Evolutionary conservation across 169 alveolate genomes (phyloP), one percentile per base, ranked within the genome.

Genomic region (Plasmodium yoelii): DNA sequence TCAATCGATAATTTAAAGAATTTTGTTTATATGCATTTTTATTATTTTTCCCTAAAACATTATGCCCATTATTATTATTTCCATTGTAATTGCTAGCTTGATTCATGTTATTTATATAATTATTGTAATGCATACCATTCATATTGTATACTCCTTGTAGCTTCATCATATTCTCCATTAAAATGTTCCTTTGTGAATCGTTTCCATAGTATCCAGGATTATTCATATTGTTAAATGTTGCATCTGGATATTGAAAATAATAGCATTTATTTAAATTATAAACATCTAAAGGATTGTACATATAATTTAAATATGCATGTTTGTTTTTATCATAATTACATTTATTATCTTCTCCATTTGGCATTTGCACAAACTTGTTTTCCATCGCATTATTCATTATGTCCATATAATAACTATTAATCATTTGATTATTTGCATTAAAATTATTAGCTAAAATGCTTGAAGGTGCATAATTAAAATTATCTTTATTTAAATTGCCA

Each of bases 101-200:
- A 1, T 22, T 26, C 34, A 65, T 65, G 12, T 12, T 19, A 18
- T 57, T 57, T 19, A 18, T 57, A 44, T 73, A 57, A 26, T 57
- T 28, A 18, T 39, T 18, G 42, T 34, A 34, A 34, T 4, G 7
- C 8, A 18, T 60, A 9, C 44, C 18, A 34, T 59, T 55, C 71
- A 80, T 19, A 28, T 44, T 56, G 53, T 80, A 65, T 53, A 67
- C 24, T 10, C 82, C 73, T 18, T 80, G 90, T 44, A 65, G 9
- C 6, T 56, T 51, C 10, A 80, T 34, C 18, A 70, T 28, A 61
- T 59, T n/a, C 56, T 67, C 82, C 82, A 80, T 65, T 68, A 80
- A 47, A 26, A 18, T 34, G 10, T 80, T 67, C 46, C 49, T 67
- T 26, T 55, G 77, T 5, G 42, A 1, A 49, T 80, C 15, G 47